Conservation (phyloP, 768 basidiomycete species). For the Plicaturopsis crispa region DNA sequence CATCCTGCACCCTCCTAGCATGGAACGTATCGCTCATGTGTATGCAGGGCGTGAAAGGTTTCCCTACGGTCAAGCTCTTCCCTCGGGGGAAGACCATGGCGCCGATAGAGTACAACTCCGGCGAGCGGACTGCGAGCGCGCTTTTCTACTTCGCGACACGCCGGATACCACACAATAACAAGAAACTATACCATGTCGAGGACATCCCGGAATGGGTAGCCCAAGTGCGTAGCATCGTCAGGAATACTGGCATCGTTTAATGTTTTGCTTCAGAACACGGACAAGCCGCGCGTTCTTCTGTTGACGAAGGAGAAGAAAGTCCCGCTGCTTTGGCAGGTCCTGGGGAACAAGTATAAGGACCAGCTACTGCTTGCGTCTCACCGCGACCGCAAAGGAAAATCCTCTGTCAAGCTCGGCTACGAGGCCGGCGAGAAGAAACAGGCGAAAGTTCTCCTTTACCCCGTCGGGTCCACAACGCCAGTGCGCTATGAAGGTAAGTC, state of each 20-base stretch:
- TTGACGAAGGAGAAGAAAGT: slow-evolving; percentile 70
- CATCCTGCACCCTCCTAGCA: no score
- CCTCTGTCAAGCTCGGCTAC: slow-evolving; percentile 50
- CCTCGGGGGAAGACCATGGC: slow-evolving; percentile 63
- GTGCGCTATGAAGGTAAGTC: slow-evolving; percentile 61
- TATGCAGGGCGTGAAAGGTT: slow-evolving; percentile 69
- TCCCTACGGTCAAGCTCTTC: slow-evolving; percentile 91
- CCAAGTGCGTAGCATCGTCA: slow-evolving; percentile 41
- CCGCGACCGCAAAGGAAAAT: slow-evolving; percentile 57
- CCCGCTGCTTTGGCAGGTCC: slow-evolving; percentile 75
- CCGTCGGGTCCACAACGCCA: slow-evolving; percentile 45
- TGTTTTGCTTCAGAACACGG: slow-evolving; percentile 5
- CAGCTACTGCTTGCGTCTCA: slow-evolving; percentile 56
- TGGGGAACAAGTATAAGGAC: slow-evolving; percentile 64
- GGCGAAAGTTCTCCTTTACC: slow-evolving; percentile 68
- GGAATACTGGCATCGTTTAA: neutral
- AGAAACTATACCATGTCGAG: slow-evolving; percentile 44
- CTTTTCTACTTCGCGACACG: slow-evolving; percentile 73
- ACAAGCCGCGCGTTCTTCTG: slow-evolving; percentile 53
- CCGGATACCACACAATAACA: slow-evolving; percentile 66
- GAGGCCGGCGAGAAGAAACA: slow-evolving; percentile 45
- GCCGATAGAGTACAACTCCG: slow-evolving; percentile 57
- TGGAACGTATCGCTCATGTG: neutral
- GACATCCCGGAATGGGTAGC: slow-evolving; percentile 64
- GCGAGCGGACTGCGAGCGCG: slow-evolving; percentile 63